Percentiles rank a stretch among this genome's conserved stretches.
Conservation (phyloP, 208 protist genomes). For the Leishmania amazonensis region DNA sequence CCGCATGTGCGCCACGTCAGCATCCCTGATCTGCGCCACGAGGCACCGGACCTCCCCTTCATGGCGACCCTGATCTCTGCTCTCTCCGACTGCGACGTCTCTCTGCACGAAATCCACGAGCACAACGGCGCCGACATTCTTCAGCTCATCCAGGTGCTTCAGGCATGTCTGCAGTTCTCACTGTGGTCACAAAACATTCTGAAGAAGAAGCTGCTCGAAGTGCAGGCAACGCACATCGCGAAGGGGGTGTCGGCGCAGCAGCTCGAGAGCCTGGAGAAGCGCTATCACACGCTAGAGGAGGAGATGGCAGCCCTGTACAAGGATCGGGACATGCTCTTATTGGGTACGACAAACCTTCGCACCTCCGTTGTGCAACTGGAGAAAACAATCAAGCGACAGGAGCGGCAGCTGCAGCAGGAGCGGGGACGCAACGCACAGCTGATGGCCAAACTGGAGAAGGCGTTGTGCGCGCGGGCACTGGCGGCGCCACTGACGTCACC, state of each 20-base stretch:
- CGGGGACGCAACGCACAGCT: constrained; percentile 40
- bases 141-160: constrained; percentile 67
- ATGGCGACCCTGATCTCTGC: constrained; percentile 70
- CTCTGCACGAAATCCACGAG: constrained; percentile 30
- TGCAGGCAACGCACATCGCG: constrained; percentile 47
- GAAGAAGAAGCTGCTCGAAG: constrained; percentile 59
- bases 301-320: constrained; percentile 30
- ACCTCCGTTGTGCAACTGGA: constrained; percentile 46
- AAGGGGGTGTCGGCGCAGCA: constrained; percentile 46
- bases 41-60: constrained; percentile 63
- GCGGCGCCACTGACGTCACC: neutral
- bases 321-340: constrained; percentile 57
- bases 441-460: constrained; percentile 36
- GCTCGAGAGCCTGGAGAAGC: constrained; percentile 52
- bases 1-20: constrained; percentile 52
- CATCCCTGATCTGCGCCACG: constrained; percentile 41
- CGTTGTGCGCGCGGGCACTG: constrained; percentile 16
- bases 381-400: constrained; percentile 46
- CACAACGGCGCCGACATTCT: constrained; percentile 59
- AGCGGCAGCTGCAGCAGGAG: constrained; percentile 56
- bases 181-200: constrained; percentile 85
- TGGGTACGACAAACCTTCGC: constrained; percentile 43
- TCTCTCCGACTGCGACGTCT: constrained; percentile 40
- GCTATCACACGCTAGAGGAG: constrained; percentile 28
- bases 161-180: constrained; percentile 77